Evolutionary conservation across 2,329 filamentous ascomycete species (phyloP), one percentile per base, ranked within the genome.

Genomic region (Penicillium decumbens): DNA sequence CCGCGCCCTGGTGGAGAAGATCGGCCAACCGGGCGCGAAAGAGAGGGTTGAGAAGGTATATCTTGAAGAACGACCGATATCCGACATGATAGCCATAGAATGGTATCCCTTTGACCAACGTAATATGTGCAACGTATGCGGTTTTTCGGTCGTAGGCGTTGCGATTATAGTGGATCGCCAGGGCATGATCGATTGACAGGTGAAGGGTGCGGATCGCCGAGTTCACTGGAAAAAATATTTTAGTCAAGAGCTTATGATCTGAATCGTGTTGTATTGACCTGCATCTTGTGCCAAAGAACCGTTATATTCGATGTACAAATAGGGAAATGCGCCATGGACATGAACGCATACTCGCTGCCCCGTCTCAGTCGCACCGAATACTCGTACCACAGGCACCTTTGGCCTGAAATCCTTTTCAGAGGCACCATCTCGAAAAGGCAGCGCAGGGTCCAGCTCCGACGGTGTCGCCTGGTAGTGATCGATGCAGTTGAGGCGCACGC

Each of bases 61-160:
- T 87, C 69, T 98, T 98, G 62, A 96, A 81, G 64, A 89, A 98
- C 69, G 87, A 88, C 38, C 81, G 84, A 69, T 95, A 95, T 47
- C 95, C 93, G 44, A 97, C 89, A 70, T 95, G 81, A 65, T 93
- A 97, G 15, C 93, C 95, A 66, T 95, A 98, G 73, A 96, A 98
- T 0, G 95, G 93, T 18, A 95, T 79, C 3, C 90, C 93, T 68
- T 98, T 97, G 55, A 95, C 87, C 4, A 96, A 76, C 6, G 88
- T 92, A 64, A 98, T 90, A 58, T 95, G 87, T 24, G 90, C 92
- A 32, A 97, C 90, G 66, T 87, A 96, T 13, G 80, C 77, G 37
- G 81, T 80, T 53, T 83, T 85, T 45, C 80, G 80, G 61, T 85
- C 80, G 65, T 86, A 81, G 27, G 82, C 77, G 70, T 92, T 88